Percentiles rank a stretch among this genome's conserved stretches.
phyloP scores from a whole-genome alignment of 768 basidiomycete genomes.

The Agrocybe praecox region DNA sequence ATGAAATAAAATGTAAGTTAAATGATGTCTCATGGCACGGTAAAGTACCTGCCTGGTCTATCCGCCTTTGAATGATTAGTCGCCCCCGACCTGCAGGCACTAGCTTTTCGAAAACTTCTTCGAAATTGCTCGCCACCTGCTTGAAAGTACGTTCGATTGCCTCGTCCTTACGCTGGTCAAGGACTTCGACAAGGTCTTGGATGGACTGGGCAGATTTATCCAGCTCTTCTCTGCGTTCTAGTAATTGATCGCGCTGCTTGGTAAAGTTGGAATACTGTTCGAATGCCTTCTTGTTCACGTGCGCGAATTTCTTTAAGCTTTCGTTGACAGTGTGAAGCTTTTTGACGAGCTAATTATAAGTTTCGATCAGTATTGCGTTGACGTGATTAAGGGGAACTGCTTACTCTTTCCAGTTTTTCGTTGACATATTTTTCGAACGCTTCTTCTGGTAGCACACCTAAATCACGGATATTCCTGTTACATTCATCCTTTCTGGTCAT shows the following conservation, averaged over 20 bases:
- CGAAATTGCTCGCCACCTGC: conserved; percentile 96
- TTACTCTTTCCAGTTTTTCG: conserved; percentile 84
- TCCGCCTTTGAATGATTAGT: conserved; percentile 88
- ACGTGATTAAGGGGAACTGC: conserved; percentile 23
- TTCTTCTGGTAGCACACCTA: conserved; percentile 96
- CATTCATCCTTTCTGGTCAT: conserved; percentile 88
- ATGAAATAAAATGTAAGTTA: too few species aligned
- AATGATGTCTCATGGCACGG: too few species aligned
- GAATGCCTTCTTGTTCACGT: conserved; percentile 99
- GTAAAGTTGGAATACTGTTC: conserved; percentile 99
- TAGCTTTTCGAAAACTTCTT: conserved; percentile 94
- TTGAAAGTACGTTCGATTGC: conserved; percentile 99
- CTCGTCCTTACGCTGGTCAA: conserved; percentile 97
- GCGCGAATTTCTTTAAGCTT: conserved; percentile 92
- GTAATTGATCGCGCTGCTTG: conserved; percentile 91
- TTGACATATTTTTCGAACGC: conserved; percentile 94
- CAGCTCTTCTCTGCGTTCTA: conserved; percentile 86
- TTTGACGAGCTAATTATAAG: conserved; percentile 72
- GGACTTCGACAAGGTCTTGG: conserved; percentile 87
- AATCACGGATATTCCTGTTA: conserved; percentile 92
- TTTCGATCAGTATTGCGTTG: neutral
- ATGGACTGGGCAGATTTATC: conserved; percentile 90
- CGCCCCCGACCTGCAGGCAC: conserved; percentile 93
- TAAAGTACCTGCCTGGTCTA: conserved; percentile 65
- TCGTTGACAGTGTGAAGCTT: conserved; percentile 93